A percentile compares a stretch with the other conserved stretches of the same genome.
Conservation (phyloP, 768 basidiomycete genomes). For the Lactarius deliciosus region DNA sequence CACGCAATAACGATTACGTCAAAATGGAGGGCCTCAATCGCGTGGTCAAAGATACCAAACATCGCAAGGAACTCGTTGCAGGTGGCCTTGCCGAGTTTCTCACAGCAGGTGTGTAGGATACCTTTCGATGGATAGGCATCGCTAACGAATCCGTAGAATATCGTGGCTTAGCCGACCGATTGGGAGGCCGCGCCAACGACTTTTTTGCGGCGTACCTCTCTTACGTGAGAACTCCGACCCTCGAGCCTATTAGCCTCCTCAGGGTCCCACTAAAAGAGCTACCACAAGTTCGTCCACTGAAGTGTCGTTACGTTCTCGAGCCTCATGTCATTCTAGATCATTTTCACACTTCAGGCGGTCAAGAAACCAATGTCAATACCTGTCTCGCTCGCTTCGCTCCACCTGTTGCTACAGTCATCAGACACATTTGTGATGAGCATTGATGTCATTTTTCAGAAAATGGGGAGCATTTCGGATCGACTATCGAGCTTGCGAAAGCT, state of each 20-base stretch:
- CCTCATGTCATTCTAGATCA: slow-evolving; percentile 17
- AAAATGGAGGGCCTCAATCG: slow-evolving; percentile 65
- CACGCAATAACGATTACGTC: slow-evolving; percentile 58
- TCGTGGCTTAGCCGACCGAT: slow-evolving; percentile 19
- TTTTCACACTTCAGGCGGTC: slow-evolving; percentile 29
- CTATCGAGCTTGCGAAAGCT: slow-evolving; percentile 55
- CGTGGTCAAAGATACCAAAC: slow-evolving; percentile 48
- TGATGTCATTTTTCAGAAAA: slow-evolving; percentile 50
- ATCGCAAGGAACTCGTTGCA: slow-evolving; percentile 75
- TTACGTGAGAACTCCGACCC: neutral
- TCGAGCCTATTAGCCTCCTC: slow-evolving; percentile 9
- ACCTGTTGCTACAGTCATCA: slow-evolving; percentile 55
- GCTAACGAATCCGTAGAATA: slow-evolving; percentile 14
- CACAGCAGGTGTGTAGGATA: slow-evolving; percentile 38
- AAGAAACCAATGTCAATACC: slow-evolving; percentile 29
- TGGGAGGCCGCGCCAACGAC: slow-evolving; percentile 19
- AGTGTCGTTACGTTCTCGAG: neutral
- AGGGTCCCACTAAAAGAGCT: slow-evolving; percentile 15
- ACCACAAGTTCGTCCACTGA: slow-evolving; percentile 21
- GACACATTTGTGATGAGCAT: slow-evolving; percentile 49
- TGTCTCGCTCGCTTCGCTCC: slow-evolving; percentile 35
- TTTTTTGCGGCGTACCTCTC: slow-evolving; percentile 8
- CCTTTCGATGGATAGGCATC: slow-evolving; percentile 32
- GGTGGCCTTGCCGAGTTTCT: slow-evolving; percentile 44
- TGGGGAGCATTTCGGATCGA: slow-evolving; percentile 54